Base-by-base conservation (phyloP, 345 rosid species). In the Syzygium aromaticum region DNA sequence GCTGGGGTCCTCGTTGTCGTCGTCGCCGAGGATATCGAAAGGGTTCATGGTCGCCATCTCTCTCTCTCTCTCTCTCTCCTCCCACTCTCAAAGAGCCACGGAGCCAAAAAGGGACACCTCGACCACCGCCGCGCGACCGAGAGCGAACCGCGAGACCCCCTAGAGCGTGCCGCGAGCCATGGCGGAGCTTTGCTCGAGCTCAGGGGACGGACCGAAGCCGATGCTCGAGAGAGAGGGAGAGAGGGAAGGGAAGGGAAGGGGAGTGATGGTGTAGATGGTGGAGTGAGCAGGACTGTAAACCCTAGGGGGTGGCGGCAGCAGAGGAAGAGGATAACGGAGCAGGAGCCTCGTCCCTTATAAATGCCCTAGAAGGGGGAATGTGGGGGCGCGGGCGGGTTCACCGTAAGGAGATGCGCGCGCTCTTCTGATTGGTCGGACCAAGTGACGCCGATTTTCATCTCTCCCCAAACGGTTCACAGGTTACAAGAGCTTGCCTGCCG, bases 1-100 rank as follows among this genome's bases (percentile, higher is more conserved):
- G 88, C 88, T 91, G 1, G 96, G 98, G 92, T 98, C 99, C 86
- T 98, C 99, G 53, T 89, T 90, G 88, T 98, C 99, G 52, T 92
- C 94, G 63, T 92, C 96, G 23, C 92, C 98, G 88, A 98, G 93
- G 89, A 98, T 93, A 93, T 93, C 96, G 86, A 98, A 98, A 78
- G 98, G 98, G 92, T 98, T 98, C 94, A 80, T 21, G 89, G 98
- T 94, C 84, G 99, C 95, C 99, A 96, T 98, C 86, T 90, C 84
- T 73, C 53, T 54, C 22, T 54, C 28, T 30, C 12, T 30, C 78
- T 67, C 43, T 64, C 61, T 22, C 56, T 88, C 46, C 46, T 40
- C 46, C 46, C 46, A 43, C 46, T 6, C 46, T 43, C 46, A 43
- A 43, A 43, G 46, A 43, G 46, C 46, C 46, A 43, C 46, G 46